These are phyloP conservation scores for Scenedesmus sp. DNA, from an alignment of 163 green algal genomes.

Conservation along the genomic window DNA sequence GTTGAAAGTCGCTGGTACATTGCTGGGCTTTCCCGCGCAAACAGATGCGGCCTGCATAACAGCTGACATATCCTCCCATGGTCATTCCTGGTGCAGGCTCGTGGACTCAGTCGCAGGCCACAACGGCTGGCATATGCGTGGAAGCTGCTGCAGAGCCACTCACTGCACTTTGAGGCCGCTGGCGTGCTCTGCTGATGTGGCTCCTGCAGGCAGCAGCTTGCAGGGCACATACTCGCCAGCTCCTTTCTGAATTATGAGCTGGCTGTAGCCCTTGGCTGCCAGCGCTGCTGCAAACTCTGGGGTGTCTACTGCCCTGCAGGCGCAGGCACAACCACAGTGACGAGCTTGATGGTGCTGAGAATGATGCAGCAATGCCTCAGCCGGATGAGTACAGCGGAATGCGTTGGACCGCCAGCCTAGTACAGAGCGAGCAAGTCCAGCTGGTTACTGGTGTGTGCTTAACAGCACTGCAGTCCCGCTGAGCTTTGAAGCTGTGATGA, in stretches of 20 bases:
- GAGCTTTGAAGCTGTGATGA: background rate
- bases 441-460: background rate
- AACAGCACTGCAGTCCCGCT: background rate
- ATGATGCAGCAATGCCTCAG: background rate
- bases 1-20: no score
- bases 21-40: no score
- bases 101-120: no score
- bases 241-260: constrained; percentile 79
- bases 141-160: background rate
- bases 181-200: background rate
- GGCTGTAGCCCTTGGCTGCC: constrained; percentile 67
- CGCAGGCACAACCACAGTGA: background rate
- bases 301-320: constrained; percentile 71
- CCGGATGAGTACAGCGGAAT: background rate
- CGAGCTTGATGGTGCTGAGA: background rate
- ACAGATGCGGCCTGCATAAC: no score
- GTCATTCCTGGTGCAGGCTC: no score
- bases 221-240: constrained; percentile 66
- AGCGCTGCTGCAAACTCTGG: constrained; percentile 62
- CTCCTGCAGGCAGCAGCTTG: constrained; percentile 47
- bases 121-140: background rate
- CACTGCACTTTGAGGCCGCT: constrained; percentile 37
- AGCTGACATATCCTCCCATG: no score
- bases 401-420: no score
- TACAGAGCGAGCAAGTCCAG: background rate